Evolutionary conservation across 352 stramenopile genomes (phyloP).

Genomic region (Hyaloperonospora brassicae): DNA sequence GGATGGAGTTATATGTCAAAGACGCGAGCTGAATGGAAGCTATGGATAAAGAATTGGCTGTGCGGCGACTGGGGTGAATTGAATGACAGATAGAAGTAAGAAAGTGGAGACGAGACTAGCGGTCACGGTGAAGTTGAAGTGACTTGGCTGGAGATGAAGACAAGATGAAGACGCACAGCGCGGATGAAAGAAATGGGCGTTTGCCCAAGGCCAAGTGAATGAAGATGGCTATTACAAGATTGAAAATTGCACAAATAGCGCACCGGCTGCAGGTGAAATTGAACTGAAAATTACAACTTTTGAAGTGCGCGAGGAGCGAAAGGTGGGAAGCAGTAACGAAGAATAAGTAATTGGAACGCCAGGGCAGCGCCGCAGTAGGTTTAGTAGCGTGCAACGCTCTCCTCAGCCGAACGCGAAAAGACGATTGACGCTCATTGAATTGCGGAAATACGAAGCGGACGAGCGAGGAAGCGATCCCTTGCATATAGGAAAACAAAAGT

Average conservation of each 20-base stretch:
- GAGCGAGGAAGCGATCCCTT: slow-evolving; percentile 13
- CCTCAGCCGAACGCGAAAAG: slow-evolving; percentile 8
- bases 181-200: slow-evolving; percentile 22
- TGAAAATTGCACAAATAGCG: slow-evolving; percentile 31
- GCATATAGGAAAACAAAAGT: slow-evolving; percentile 38
- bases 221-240: slow-evolving; percentile 25
- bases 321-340: slow-evolving; percentile 31
- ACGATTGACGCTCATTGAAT: slow-evolving; percentile 9
- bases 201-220: slow-evolving; percentile 25
- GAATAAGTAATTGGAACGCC: slow-evolving; percentile 28
- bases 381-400: slow-evolving; percentile 13
- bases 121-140: slow-evolving; percentile 31
- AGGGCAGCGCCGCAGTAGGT: slow-evolving; percentile 15
- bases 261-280: slow-evolving; percentile 23
- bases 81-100: slow-evolving; percentile 20
- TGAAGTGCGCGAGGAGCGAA: slow-evolving; percentile 28
- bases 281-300: slow-evolving; percentile 42
- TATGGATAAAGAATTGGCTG: slow-evolving; percentile 28
- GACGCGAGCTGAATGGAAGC: slow-evolving; percentile 28
- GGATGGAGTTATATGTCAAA: slow-evolving; percentile 37
- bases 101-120: slow-evolving; percentile 27
- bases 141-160: slow-evolving; percentile 23
- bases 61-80: slow-evolving; percentile 22
- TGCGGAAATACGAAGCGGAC: slow-evolving; percentile 11
- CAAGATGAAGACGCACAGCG: slow-evolving; percentile 21